Evolutionary conservation across 306 rosid species (phyloP), one percentile per base, ranked within the genome.

Genomic region (Lotus japonicus): DNA sequence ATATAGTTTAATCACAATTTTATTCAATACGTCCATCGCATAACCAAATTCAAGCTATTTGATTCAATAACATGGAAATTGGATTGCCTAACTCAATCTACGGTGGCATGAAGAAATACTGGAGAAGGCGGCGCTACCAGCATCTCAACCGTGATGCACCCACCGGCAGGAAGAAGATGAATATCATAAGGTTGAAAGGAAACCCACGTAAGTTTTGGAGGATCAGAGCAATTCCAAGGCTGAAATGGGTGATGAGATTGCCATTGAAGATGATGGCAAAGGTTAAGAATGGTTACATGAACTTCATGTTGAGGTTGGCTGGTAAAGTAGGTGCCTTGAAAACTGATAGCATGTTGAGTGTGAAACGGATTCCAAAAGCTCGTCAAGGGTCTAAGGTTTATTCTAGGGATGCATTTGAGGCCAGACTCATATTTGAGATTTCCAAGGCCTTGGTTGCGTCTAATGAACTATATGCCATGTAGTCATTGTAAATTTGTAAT

Each of bases 181-280:
- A 59, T 66, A 10, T 8, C 18, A 9, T 66, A 3, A 14, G 75
- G 53, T 35, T 74, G 21, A 75, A 57, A 54, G 69, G 77, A 19
- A 64, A 66, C 10, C 70, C 77, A 2, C 58, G 60, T 5, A 72
- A 73, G 71, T 19, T 38, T 39, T 82, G 80, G 85, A 74, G 68
- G 77, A 51, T 87, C 0, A 80, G 39, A 54, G 71, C 81, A 0
- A 9, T 57, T 13, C 82, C 75, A 58, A 84, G 60, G 57, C 46
- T 87, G 52, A 62, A 70, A 12, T 65, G 79, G 65, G 38, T 72
- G 45, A 44, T 58, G 12, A 64, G 42, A 39, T 54, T 89, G 45
- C 88, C 91, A 2, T 56, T 71, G 76, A 86, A 84, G 76, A 72
- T 86, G 45, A 11, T 70, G 72, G 23, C 62, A 5, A 83, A 70